phyloP scores from a whole-genome alignment of 345 rosid species.

The Fremontodendron californicum region DNA sequence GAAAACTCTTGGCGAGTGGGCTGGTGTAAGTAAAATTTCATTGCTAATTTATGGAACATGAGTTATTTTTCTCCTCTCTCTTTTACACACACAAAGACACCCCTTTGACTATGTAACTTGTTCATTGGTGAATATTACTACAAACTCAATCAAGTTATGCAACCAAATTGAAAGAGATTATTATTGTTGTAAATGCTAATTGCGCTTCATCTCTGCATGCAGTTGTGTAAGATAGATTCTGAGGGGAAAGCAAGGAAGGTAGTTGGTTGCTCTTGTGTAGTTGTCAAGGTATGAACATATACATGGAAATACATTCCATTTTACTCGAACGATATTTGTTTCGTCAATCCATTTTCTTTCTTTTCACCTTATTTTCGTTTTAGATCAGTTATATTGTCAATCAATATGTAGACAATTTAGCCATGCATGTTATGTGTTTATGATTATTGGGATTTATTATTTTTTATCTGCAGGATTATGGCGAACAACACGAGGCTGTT shows the following conservation, averaged over 20 bases:
- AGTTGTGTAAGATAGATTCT: constrained; percentile 81
- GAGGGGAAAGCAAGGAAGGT: constrained; percentile 86
- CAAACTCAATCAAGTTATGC: not conserved
- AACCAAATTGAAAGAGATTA: not conserved
- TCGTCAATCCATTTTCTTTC: not conserved
- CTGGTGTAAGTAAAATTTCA: constrained; percentile 57
- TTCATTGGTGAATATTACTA: not conserved
- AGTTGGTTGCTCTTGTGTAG: constrained; percentile 77
- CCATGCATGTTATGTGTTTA: not conserved
- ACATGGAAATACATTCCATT: not conserved
- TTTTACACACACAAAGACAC: not conserved
- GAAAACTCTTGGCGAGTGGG: constrained; percentile 85
- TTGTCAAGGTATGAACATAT: constrained; percentile 50
- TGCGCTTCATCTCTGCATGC: constrained; percentile 4
- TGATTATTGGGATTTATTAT: not conserved
- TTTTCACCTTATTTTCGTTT: not conserved
- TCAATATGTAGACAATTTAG: not conserved
- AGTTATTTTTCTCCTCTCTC: not conserved
- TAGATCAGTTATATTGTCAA: not conserved
- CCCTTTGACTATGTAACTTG: not conserved
- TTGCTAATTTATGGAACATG: not conserved
- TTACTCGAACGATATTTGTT: not conserved
- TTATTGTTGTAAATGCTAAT: not conserved
- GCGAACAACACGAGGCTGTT: constrained; percentile 8
- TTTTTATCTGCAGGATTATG: constrained; percentile 3